phyloP scores from a whole-genome alignment of 805 yeast genomes.

The Wickerhamiella bombiphila region DNA sequence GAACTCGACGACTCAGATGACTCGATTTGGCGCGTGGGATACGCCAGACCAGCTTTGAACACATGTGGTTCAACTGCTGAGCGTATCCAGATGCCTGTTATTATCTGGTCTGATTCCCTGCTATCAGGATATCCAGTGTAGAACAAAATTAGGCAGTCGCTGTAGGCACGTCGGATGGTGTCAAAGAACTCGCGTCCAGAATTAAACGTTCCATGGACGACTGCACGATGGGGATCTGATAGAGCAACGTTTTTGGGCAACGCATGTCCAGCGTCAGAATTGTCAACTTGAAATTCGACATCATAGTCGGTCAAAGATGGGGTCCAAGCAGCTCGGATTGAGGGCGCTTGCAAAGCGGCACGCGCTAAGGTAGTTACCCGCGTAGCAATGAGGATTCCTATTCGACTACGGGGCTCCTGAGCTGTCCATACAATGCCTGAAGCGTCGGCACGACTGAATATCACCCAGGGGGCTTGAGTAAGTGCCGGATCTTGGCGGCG shows the following conservation, averaged over 20 bases:
- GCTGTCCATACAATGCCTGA: conserved; percentile 76
- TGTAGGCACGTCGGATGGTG: conserved; percentile 49
- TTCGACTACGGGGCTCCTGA: conserved; percentile 30
- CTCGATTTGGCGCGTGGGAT: conserved; percentile 35
- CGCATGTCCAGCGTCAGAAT: conserved; percentile 26
- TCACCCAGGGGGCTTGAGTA: conserved; percentile 60
- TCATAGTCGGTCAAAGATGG: conserved; percentile 81
- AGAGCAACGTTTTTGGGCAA: conserved; percentile 30
- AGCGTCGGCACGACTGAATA: conserved; percentile 73
- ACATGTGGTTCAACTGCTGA: conserved; percentile 41
- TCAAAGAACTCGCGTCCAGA: conserved; percentile 44
- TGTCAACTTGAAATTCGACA: conserved; percentile 49
- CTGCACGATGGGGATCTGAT: conserved; percentile 26
- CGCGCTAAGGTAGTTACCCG: conserved; percentile 79
- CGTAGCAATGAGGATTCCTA: conserved; percentile 59
- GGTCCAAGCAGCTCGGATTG: conserved; percentile 45
- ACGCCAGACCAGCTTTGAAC: conserved; percentile 69
- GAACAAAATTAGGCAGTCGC: conserved; percentile 58
- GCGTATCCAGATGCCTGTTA: conserved; percentile 74
- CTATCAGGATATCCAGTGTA: conserved; percentile 34
- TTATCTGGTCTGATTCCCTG: conserved; percentile 25
- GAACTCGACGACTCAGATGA: conserved; percentile 3
- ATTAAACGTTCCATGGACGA: conserved; percentile 35
- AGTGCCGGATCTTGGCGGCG: conserved; percentile 75
- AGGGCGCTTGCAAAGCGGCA: conserved; percentile 39